These are phyloP conservation scores for Solanum chaucha DNA, from an alignment of 257 asterid genomes.

Conservation along the genomic window DNA sequence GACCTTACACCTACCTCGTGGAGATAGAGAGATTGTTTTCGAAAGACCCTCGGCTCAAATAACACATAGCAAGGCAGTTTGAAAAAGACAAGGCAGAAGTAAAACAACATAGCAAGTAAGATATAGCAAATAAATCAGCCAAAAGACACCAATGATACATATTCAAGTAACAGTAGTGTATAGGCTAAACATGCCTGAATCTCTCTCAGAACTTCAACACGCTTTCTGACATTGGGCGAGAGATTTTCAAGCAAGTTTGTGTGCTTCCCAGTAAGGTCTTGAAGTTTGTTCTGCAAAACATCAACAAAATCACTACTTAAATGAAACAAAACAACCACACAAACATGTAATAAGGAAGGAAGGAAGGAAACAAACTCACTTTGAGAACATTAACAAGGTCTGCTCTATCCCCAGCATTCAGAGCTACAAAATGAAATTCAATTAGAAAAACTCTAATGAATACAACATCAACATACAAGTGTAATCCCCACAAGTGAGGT, in stretches of 20 bases:
- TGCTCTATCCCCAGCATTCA: slow-evolving; percentile 53
- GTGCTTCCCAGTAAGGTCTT: slow-evolving; percentile 56
- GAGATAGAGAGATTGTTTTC: background rate
- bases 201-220: slow-evolving; percentile 50
- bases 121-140: background rate
- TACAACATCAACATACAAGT: background rate
- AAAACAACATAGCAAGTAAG: background rate
- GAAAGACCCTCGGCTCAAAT: background rate
- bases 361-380: slow-evolving; percentile 20
- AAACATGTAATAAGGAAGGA: background rate
- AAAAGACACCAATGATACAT: background rate
- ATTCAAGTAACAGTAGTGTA: background rate
- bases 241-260: slow-evolving; percentile 46
- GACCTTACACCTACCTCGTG: background rate
- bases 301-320: background rate
- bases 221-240: slow-evolving; percentile 41
- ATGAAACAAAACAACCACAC: background rate
- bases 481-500: background rate
- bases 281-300: slow-evolving; percentile 45
- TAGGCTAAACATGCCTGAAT: slow-evolving; percentile 29
- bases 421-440: slow-evolving; percentile 27
- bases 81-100: background rate
- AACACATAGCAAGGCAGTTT: background rate
- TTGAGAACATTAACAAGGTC: slow-evolving; percentile 71
- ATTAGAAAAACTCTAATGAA: background rate